Base-by-base conservation (phyloP, 2,329 filamentous ascomycete species). In the Penicillium expansum region DNA sequence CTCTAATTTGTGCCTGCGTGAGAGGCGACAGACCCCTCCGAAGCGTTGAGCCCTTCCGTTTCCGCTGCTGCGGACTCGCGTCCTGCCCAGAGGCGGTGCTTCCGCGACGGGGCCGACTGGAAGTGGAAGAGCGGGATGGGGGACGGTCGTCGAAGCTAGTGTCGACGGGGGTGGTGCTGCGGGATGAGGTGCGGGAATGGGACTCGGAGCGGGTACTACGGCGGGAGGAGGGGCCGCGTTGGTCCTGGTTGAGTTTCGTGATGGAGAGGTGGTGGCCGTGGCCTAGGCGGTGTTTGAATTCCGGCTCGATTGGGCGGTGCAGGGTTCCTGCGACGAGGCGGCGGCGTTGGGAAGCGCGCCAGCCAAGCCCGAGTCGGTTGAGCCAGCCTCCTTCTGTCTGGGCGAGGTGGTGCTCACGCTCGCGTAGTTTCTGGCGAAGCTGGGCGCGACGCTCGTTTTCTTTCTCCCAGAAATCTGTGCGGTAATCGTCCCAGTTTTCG, bases 401-500 rank as follows among this genome's bases (percentile, higher is more conserved):
- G 13, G 88, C 86, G 38, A 90, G 76, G 29, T 88, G 85, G 18
- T 83, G 81, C 65, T 92, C 87, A 32, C 84, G 83, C 50, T 86
- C 82, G 60, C 86, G 84, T 48, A 96, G 78, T 69, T 89, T 89
- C 42, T 82, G 77, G 22, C 91, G 83, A 24, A 97, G 79, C 56
- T 89, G 77, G 3, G 88, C 84, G 13, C 94, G 86, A 2, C 93
- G 87, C 73, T 96, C 91, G 70, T 99, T 99, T 74, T 99, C 94
- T 59, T 87, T 87, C 67, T 97, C 93, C 94, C 94, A 99, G 76
- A 97, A 99, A 59, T 97, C 92, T 33, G 88, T 87, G 52, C 94
- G 84, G 75, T 95, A 99, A 16, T 93, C 82, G 70, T 99, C 94
- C 94, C 94, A 99, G 63, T 96, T 96, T 73, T 97, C 92, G 20